Evolutionary conservation across 768 basidiomycete genomes (phyloP).

Genomic region (Clathrus columnatus): DNA sequence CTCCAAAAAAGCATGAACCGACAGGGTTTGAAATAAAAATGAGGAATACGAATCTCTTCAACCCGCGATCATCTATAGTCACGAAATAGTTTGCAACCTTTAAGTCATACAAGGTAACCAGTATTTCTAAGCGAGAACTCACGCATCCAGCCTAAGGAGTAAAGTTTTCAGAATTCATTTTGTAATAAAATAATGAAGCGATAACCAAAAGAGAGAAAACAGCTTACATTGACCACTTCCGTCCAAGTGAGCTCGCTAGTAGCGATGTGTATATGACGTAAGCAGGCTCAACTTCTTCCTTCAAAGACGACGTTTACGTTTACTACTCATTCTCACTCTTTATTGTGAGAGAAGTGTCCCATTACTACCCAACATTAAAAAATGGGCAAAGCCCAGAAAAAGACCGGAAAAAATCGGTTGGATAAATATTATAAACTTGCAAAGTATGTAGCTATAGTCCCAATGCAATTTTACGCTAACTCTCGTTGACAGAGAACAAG

Average conservation of each 20-base stretch:
- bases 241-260: background rate
- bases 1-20: slow-evolving; percentile 10
- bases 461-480: background rate
- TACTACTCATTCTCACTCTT: too few relatives aligned
- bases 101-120: too few relatives aligned
- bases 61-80: background rate
- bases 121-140: too few relatives aligned
- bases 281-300: too few relatives aligned
- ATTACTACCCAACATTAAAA: too few relatives aligned
- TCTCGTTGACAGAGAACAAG: slow-evolving; percentile 71
- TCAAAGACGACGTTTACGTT: too few relatives aligned
- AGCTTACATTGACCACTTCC: background rate
- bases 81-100: too few relatives aligned
- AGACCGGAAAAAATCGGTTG: slow-evolving; percentile 90
- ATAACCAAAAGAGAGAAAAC: too few relatives aligned
- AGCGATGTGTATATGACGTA: background rate
- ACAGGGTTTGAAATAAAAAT: background rate
- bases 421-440: slow-evolving; percentile 98
- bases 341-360: too few relatives aligned
- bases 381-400: slow-evolving; percentile 83
- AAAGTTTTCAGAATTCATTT: too few relatives aligned
- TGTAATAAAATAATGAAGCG: too few relatives aligned
- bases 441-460: slow-evolving; percentile 42
- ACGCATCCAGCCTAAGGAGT: too few relatives aligned
- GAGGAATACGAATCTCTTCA: background rate